Percentiles rank a stretch among this genome's conserved stretches.
These are phyloP conservation scores for Cryphonectria nitschkei DNA, from an alignment of 2,329 filamentous ascomycete genomes.

Conservation along the genomic window DNA sequence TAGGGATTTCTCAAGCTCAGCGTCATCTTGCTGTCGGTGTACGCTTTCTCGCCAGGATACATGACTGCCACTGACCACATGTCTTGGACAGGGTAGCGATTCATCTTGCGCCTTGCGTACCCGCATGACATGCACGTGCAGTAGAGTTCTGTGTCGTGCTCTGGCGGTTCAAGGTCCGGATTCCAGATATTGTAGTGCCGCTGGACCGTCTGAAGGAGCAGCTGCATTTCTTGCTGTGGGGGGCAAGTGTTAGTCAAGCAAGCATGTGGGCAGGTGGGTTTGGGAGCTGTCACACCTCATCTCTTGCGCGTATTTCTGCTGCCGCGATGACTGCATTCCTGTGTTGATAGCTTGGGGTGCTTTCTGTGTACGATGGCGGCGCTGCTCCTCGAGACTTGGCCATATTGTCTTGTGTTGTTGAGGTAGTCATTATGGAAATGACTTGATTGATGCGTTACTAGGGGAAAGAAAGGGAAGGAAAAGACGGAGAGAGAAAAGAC, in stretches of 20 bases:
- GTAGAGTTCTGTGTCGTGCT: constrained; percentile 45
- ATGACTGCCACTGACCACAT: constrained; percentile 50
- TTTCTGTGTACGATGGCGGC: constrained; percentile 6
- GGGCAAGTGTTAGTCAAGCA: background rate
- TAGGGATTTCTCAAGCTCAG: constrained; percentile 17
- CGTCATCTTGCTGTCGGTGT: constrained; percentile 35
- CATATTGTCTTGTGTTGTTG: background rate
- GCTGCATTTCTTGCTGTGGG: constrained; percentile 47
- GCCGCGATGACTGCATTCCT: constrained; percentile 46
- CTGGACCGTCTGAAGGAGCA: constrained; percentile 45
- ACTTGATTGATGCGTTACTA: no score
- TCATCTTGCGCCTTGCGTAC: constrained; percentile 42
- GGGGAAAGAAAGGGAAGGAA: no score
- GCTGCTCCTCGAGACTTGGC: background rate
- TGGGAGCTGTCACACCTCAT: constrained; percentile 38
- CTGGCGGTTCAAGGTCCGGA: constrained; percentile 48
- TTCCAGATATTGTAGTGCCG: constrained; percentile 46
- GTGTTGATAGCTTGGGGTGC: constrained; percentile 33
- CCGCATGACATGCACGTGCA: constrained; percentile 46
- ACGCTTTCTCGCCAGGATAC: constrained; percentile 47
- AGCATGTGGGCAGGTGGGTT: background rate
- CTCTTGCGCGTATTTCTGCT: constrained; percentile 41
- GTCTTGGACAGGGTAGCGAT: constrained; percentile 43
- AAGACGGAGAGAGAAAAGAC: no score
- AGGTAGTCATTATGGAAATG: background rate